phyloP scores from a whole-genome alignment of 2,329 filamentous ascomycete species.

The Cercospora nicotianae region DNA sequence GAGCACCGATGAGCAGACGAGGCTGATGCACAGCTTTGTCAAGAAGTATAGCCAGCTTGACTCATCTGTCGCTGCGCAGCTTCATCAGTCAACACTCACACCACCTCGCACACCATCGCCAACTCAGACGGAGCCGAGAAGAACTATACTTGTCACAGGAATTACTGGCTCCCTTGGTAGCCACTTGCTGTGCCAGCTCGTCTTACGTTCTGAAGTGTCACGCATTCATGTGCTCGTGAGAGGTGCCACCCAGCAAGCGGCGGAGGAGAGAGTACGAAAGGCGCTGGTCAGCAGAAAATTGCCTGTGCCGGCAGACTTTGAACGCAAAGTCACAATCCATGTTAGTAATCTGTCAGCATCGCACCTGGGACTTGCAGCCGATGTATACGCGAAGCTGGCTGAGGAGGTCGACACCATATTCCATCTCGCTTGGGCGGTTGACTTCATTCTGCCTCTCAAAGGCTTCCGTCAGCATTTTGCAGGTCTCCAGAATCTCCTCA shows the following conservation, averaged over 20 bases:
- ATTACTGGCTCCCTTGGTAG: conserved; percentile 55
- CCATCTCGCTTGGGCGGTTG: conserved; percentile 66
- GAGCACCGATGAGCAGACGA: conserved; percentile 40
- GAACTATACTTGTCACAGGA: conserved; percentile 48
- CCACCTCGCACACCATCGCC: conserved; percentile 10
- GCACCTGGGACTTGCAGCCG: conserved; percentile 50
- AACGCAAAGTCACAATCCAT: conserved; percentile 50
- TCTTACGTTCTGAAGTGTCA: conserved; percentile 40
- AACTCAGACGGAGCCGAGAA: conserved; percentile 8
- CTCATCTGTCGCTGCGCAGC: conserved; percentile 27
- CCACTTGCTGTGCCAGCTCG: conserved; percentile 52
- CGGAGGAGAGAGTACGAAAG: conserved; percentile 47
- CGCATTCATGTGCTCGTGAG: conserved; percentile 60
- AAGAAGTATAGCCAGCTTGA: conserved; percentile 45
- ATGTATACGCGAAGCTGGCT: conserved; percentile 46
- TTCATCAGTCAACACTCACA: conserved; percentile 30
- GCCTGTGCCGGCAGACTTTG: conserved; percentile 27
- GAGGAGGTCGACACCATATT: conserved; percentile 54
- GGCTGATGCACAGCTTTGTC: conserved; percentile 50
- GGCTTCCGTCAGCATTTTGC: conserved; percentile 57
- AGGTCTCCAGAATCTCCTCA: conserved; percentile 52
- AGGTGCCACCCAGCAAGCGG: conserved; percentile 45
- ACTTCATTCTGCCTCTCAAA: conserved; percentile 59
- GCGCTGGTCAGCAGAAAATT: conserved; percentile 45
- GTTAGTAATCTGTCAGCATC: conserved; percentile 50